Evolutionary conservation across 176 grass and related monocot species (phyloP).

Genomic region (Alopecurus myosuroides): DNA sequence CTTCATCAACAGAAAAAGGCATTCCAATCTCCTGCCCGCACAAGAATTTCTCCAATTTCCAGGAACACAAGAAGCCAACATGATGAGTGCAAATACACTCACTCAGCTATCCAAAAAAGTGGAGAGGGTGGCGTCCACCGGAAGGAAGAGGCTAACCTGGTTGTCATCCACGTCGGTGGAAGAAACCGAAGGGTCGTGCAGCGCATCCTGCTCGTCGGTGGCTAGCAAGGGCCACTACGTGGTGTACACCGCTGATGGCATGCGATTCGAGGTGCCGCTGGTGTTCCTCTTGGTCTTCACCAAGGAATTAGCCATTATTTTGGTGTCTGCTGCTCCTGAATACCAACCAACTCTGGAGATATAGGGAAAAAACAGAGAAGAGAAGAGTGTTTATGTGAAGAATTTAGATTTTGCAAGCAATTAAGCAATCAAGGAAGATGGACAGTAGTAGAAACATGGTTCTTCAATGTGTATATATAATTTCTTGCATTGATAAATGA

Average conservation of each 20-base stretch:
- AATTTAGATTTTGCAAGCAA: neutral
- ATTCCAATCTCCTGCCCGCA: neutral
- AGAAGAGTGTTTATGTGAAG: neutral
- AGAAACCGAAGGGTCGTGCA: neutral
- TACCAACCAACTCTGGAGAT: neutral
- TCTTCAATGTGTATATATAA: neutral
- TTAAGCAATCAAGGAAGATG: neutral
- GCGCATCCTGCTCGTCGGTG: neutral
- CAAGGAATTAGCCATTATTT: neutral
- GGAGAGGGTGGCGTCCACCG: slow-evolving; percentile 12
- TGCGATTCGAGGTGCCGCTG: slow-evolving; percentile 44
- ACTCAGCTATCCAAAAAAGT: slow-evolving; percentile 31
- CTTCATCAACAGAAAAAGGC: neutral
- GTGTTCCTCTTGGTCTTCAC: slow-evolving; percentile 16
- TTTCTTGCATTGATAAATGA: neutral
- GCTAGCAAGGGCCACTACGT: slow-evolving; percentile 39
- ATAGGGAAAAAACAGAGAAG: neutral
- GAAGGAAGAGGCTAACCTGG: neutral
- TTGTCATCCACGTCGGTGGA: neutral
- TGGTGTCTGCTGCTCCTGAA: slow-evolving; percentile 15
- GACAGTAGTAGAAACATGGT: neutral
- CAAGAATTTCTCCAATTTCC: neutral
- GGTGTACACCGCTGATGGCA: slow-evolving; percentile 30
- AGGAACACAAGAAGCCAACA: neutral
- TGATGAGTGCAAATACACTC: slow-evolving; percentile 23